Evolutionary conservation across 106 monocot genomes (phyloP), one percentile per base, ranked within the genome.

Genomic region (Dioscorea dumetorum): DNA sequence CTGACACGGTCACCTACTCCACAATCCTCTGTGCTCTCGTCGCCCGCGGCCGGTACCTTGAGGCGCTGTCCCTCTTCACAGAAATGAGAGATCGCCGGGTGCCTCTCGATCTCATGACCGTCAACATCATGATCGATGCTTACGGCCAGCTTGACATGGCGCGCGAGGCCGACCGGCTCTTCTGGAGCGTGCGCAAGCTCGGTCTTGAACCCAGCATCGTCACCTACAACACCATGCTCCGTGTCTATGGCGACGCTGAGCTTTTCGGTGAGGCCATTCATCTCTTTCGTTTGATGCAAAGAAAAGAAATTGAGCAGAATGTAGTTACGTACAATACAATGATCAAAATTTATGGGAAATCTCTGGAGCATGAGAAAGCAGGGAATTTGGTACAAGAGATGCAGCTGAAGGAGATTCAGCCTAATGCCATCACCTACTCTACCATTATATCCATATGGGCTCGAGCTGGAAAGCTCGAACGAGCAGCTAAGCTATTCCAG

Each of bases 241-340:
- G 90, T n/a, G 93, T 99, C 22, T 99, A 93, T 32, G 92, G 93
- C 4, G 93, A 99, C 34, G 82, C 87, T 10, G 93, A 83, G 68
- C 80, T 99, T 3, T 87, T 87, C 65, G 92, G 87, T 0, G 99
- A 99, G 78, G 93, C 99, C 48, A 68, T 93, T 10, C 99, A 99
- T 62, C 77, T 99, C 21, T 99, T 99, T 66, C 67, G 87, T 24
- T 64, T 99, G 61, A 99, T 99, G 99, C 87, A 93, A 70, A 51
- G 74, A 54, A 90, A 88, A 49, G 84, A 57, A 18, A 68, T 87
- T 33, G 69, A 66, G 59, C 92, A 83, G 80, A 99, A 99, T 54
- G 93, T 85, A 6, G 87, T 99, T 35, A 99, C 99, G 15, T 99
- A 93, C 70, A 93, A 99, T 66, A 99, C 99, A 51, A 99, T 99